Evolutionary conservation across 2,329 filamentous ascomycete species (phyloP).

Genomic region (Paraconiothyrium brasiliense): DNA sequence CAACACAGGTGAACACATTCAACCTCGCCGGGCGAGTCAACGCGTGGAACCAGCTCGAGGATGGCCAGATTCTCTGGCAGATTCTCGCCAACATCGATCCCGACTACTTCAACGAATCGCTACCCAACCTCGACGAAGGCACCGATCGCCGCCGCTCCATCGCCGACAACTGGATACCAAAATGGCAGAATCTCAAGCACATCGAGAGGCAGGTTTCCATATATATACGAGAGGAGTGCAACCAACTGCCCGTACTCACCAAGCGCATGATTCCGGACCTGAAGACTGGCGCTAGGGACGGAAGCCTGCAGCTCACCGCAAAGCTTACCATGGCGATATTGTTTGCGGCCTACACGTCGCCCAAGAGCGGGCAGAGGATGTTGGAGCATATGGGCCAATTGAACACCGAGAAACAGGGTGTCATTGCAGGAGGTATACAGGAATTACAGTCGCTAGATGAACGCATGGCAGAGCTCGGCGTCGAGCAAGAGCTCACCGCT

Average conservation of each 20-base stretch:
- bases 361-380: conserved; percentile 60
- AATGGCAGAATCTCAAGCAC: conserved; percentile 64
- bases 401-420: conserved; percentile 44
- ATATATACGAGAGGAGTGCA: conserved; percentile 59
- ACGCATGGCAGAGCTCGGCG: conserved; percentile 47
- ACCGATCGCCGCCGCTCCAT: conserved; percentile 49
- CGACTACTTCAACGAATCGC: conserved; percentile 58
- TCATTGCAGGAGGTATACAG: conserved; percentile 52
- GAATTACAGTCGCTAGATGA: conserved; percentile 50
- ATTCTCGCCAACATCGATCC: conserved; percentile 59
- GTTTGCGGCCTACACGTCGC: conserved; percentile 58
- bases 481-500: conserved; percentile 46
- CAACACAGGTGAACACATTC: conserved; percentile 55
- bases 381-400: conserved; percentile 51
- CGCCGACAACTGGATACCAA: conserved; percentile 59
- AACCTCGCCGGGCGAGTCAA: conserved; percentile 49
- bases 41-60: conserved; percentile 55
- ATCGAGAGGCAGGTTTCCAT: conserved; percentile 59
- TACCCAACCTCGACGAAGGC: conserved; percentile 56
- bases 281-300: conserved; percentile 59
- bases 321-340: conserved; percentile 60
- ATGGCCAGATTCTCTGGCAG: conserved; percentile 59
- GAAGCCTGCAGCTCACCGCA: conserved; percentile 51
- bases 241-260: conserved; percentile 50
- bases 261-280: conserved; percentile 56